phyloP scores from a whole-genome alignment of 163 green algal species.

The Volvox carteri region DNA sequence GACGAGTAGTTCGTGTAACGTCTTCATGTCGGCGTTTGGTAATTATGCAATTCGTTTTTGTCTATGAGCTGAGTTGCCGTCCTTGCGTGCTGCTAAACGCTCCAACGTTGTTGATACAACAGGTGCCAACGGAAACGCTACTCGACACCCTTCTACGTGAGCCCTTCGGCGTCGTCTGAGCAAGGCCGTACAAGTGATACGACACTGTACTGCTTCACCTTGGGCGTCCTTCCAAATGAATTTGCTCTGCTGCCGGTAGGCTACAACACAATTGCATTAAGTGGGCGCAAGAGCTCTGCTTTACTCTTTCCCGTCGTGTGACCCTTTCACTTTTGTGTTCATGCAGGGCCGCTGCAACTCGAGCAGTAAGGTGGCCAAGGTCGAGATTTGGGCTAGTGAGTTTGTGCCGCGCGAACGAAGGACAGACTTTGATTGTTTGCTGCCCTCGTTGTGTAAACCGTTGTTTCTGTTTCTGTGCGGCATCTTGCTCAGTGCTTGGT shows the following conservation, averaged over 20 bases:
- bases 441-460: background rate
- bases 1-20: background rate
- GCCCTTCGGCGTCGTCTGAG: background rate
- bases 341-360: background rate
- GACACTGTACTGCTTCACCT: background rate
- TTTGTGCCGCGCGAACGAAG: too few species aligned
- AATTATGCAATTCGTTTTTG: background rate
- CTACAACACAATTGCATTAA: background rate
- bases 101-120: background rate
- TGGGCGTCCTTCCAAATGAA: background rate
- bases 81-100: background rate
- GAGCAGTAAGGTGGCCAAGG: background rate
- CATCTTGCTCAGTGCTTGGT: background rate
- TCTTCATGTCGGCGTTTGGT: background rate
- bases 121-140: background rate
- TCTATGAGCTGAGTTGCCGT: background rate
- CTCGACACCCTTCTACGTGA: background rate
- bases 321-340: background rate
- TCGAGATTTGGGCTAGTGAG: constrained; percentile 1
- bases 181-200: background rate
- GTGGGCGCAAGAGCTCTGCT: background rate
- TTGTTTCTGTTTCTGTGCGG: background rate
- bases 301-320: background rate
- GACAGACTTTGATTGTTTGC: too few species aligned
- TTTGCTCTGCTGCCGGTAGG: background rate